Evolutionary conservation across 345 rosid genomes (phyloP).

Genomic region (Erucastrum elatum): DNA sequence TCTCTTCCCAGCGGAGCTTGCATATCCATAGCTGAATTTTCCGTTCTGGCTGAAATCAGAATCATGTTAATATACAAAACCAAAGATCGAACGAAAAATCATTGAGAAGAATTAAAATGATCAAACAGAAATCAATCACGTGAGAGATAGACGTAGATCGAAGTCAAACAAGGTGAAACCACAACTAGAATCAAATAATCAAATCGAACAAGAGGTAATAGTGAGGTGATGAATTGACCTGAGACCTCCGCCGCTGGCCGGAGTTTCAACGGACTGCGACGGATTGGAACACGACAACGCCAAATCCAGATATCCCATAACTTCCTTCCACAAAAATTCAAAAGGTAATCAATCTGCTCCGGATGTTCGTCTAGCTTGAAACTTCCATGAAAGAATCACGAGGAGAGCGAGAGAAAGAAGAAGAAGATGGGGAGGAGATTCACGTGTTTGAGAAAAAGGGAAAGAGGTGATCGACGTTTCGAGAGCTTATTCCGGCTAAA

Average conservation of each 20-base stretch:
- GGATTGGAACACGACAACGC: slow-evolving; percentile 28
- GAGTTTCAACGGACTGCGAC: slow-evolving; percentile 52
- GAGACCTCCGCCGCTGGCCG: slow-evolving; percentile 86
- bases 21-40: slow-evolving; percentile 96
- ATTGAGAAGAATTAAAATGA: neutral
- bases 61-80: neutral
- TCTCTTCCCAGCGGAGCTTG: slow-evolving; percentile 92
- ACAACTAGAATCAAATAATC: neutral
- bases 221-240: slow-evolving; percentile 46
- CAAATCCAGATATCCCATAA: slow-evolving; percentile 38
- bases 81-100: neutral
- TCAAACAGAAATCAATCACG: neutral
- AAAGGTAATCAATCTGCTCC: neutral
- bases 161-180: neutral
- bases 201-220: neutral
- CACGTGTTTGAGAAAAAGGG: neutral
- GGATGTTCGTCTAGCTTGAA: slow-evolving; percentile 7
- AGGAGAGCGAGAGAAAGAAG: neutral
- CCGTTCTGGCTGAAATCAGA: slow-evolving; percentile 69
- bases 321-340: neutral
- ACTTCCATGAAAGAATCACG: slow-evolving; percentile 9
- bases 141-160: no score
- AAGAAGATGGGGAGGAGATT: neutral
- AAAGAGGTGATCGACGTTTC: slow-evolving; percentile 22
- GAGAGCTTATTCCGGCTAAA: slow-evolving; percentile 29